Percentiles rank a stretch among this genome's conserved stretches.
Evolutionary conservation across 2,329 filamentous ascomycete species (phyloP).

Genomic region (Knoxdaviesia proteae): DNA sequence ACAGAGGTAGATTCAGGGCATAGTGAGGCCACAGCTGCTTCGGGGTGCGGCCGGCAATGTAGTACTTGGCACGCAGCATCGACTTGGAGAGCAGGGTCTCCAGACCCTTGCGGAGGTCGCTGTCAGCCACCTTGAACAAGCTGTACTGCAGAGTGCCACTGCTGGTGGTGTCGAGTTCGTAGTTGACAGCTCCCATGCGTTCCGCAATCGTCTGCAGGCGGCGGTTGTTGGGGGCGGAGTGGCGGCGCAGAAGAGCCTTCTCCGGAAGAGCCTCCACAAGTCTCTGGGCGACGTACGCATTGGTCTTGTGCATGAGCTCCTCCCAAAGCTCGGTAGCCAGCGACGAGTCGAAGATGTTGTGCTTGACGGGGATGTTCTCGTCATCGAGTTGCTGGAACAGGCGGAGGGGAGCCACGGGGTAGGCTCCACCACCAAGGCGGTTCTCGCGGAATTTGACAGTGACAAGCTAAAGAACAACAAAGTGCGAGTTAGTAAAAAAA

Average conservation of each 20-base stretch:
- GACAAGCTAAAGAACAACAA: constrained; percentile 30
- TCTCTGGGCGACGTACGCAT: constrained; percentile 72
- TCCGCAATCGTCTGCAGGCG: constrained; percentile 81
- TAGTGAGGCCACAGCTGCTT: constrained; percentile 74
- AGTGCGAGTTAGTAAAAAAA: constrained; percentile 7
- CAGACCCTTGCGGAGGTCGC: constrained; percentile 87
- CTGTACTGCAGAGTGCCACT: constrained; percentile 87
- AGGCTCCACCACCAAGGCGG: constrained; percentile 60
- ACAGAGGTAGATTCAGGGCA: constrained; percentile 75
- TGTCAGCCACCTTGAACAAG: constrained; percentile 78
- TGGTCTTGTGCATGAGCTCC: constrained; percentile 85
- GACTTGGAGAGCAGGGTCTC: constrained; percentile 88
- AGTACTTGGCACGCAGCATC: constrained; percentile 94
- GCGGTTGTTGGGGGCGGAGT: constrained; percentile 66
- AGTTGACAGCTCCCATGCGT: constrained; percentile 78
- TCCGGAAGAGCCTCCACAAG: constrained; percentile 62
- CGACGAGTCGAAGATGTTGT: constrained; percentile 88
- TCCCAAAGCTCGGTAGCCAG: constrained; percentile 83
- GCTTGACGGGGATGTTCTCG: constrained; percentile 90
- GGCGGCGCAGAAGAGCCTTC: constrained; percentile 78
- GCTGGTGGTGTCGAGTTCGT: constrained; percentile 72
- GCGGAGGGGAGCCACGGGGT: constrained; percentile 66
- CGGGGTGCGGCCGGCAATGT: constrained; percentile 57
- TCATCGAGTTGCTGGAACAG: constrained; percentile 89
- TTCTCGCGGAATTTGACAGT: constrained; percentile 79